Base-by-base conservation (phyloP, 148 eudicot genomes). In the Nyssa sinensis region DNA sequence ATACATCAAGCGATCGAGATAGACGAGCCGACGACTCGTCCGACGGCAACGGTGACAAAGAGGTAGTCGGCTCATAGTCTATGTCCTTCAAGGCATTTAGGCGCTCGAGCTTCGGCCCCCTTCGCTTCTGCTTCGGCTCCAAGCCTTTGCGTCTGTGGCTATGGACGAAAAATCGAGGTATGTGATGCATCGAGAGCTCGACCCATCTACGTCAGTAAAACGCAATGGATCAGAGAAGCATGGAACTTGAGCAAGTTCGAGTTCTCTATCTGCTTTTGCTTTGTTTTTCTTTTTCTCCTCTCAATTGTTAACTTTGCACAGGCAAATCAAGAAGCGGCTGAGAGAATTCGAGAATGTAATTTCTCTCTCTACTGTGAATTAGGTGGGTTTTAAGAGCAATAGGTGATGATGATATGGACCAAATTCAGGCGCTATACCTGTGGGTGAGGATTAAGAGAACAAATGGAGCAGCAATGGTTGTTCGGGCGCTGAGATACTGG, bases 31-130 rank as follows among this genome's bases (percentile, higher is more conserved):
- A 72, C 29, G 84, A 71, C 34, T 67, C 79, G n/a, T 78, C 72
- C 2, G 84, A 72, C n/a, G n/a, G n/a, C n/a, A n/a, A n/a, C n/a
- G n/a, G n/a, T n/a, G n/a, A n/a, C n/a, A n/a, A n/a, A n/a, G n/a
- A n/a, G n/a, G n/a, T n/a, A 0, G 82, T 66, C 6, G 84, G 72
- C 0, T 87, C 88, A 70, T 83, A 93, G 4, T 83, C 84, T 47
- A 90, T 75, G 77, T 90, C 86, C 69, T 85, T 89, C 16, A 57
- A 69, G n/a, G 96, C 98, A 60, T 89, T 83, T 60, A 76, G 79
- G 21, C 96, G 86, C 0, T 80, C 81, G 53, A 90, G 92, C 84
- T 58, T 89, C 13, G 85, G 87, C 62, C 70, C 79, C 0, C 74
- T 80, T 23, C 64, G 53, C 59, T 74, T 81, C n/a, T 76, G 82